phyloP scores from a whole-genome alignment of 2,329 filamentous ascomycete genomes.

The Epichloe gansuensis region DNA sequence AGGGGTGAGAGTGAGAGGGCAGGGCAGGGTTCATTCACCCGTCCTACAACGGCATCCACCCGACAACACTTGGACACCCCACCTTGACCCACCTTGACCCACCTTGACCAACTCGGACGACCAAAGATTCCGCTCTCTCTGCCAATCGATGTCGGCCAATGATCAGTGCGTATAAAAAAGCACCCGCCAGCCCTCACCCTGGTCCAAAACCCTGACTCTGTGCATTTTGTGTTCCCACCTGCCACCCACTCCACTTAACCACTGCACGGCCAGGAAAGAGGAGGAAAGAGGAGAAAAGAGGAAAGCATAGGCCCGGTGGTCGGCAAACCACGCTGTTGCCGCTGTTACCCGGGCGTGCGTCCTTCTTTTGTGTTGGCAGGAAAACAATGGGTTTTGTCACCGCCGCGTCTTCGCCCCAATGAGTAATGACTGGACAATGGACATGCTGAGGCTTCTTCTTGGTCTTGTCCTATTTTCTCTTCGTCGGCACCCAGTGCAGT shows the following conservation, averaged over 20 bases:
- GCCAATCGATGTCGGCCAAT: neutral
- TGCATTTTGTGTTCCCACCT: too few relatives aligned
- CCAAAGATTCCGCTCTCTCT: neutral
- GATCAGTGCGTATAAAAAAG: neutral
- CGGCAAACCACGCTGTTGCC: too few relatives aligned
- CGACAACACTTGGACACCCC: neutral
- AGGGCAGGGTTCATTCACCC: neutral
- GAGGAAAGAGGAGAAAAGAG: too few relatives aligned
- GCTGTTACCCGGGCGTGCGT: too few relatives aligned
- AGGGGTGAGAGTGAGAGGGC: neutral
- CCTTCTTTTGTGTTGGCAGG: neutral
- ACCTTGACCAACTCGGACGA: neutral
- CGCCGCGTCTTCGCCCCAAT: neutral
- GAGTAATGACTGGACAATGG: neutral
- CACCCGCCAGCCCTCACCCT: neutral
- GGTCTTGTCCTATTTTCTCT: too few relatives aligned
- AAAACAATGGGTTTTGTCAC: neutral
- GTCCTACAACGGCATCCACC: neutral
- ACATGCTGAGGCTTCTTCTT: too few relatives aligned
- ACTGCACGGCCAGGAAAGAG: neutral
- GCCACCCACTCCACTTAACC: too few relatives aligned
- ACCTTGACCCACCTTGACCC: too few relatives aligned
- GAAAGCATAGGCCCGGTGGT: neutral
- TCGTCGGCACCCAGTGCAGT: neutral
- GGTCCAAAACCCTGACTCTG: too few relatives aligned